Base-by-base conservation (phyloP, 2,329 filamentous ascomycete genomes). In the Apiospora hydei region DNA sequence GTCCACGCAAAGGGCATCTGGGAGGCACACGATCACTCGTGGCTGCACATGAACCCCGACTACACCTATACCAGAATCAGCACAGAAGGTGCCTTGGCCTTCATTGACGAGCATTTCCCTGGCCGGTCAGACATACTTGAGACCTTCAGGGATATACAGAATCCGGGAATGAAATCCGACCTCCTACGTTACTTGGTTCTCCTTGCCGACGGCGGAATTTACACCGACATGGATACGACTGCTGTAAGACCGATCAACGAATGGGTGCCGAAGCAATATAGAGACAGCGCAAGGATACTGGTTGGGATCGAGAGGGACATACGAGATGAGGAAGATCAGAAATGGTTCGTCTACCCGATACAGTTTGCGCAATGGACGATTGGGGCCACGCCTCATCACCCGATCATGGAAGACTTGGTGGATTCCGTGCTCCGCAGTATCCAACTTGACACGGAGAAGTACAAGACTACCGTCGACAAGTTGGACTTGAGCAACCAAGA, bases 1-100 rank as follows among this genome's bases (percentile, higher is more conserved):
- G n/a, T 46, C 24, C 43, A 46, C 49, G 41, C 71, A 47, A 53
- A 72, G 26, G 53, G 69, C 14, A 61, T 61, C 24, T 51, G 34
- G 57, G 21, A 73, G 34, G 66, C 66, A 44, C 26, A 70, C 21
- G 26, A 66, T 1, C 70, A 70, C 41, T 53, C 71, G 11, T 75
- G 74, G 72, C 64, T 73, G 34, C 11, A 38, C 49, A 69, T 71
- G 49, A 66, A 71, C 11, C 73, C 74, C 7, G 73, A 71, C 47
- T 73, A 75, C 71, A 74, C 74, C 8, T 75, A 75, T 67, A 73
- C 74, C 11, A 61, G 72, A 30, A 67, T 75, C 44, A 49, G 69
- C 16, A 46, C 51, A 46, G 49, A 51, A 11, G 74, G 70, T 18
- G 73, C 71, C 41, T 46, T 53, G 2, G 51, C 30, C 16, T 69